Evolutionary conservation across 768 basidiomycete species (phyloP), one percentile per base, ranked within the genome.

Genomic region (Trametes gibbosa): DNA sequence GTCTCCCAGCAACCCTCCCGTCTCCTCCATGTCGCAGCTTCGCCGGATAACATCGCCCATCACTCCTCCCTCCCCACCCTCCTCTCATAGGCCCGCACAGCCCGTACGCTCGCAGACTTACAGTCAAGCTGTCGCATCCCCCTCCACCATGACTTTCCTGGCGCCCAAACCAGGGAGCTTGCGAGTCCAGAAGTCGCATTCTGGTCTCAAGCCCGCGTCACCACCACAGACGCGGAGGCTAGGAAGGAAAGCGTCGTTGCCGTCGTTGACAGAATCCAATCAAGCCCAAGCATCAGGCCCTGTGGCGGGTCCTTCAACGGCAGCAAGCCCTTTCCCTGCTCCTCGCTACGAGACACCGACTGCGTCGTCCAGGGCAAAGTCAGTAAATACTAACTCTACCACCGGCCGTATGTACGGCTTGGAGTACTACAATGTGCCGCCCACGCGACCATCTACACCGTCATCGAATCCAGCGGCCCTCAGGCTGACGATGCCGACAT

Each of bases 401-500:
- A 87, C 89, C 10, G 81, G 83, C 65, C 83, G 86, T 51, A 77
- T 84, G 10, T 79, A 81, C 57, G 74, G 71, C 24, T 68, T 77
- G 25, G 90, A 92, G 57, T 85, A 32, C 29, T 32, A 83, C 68
- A 81, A 78, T 63, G 79, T 88, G 16, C 88, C 90, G n/a, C 86
- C 90, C 8, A 82, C 87, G 14, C 81, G 90, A 24, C 90, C 90
- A 1, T 85, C 84, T 24, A 92, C 92, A 1, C 90, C 91, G 1
- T 89, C 89, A 12, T 81, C 87, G 5, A 91, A 89, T 71, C 80
- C 89, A 21, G 82, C 81, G 12, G 90, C 89, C 19, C 79, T 90
- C 52, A 85, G 91, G 50, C 79, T 95, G 50, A 95, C 93, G 24
- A 89, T 94, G 88, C 93, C 93, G 1, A 92, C 90, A 5, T 86